Conservation (phyloP, 2,329 filamentous ascomycete species). For the Cercospora berteroae region DNA sequence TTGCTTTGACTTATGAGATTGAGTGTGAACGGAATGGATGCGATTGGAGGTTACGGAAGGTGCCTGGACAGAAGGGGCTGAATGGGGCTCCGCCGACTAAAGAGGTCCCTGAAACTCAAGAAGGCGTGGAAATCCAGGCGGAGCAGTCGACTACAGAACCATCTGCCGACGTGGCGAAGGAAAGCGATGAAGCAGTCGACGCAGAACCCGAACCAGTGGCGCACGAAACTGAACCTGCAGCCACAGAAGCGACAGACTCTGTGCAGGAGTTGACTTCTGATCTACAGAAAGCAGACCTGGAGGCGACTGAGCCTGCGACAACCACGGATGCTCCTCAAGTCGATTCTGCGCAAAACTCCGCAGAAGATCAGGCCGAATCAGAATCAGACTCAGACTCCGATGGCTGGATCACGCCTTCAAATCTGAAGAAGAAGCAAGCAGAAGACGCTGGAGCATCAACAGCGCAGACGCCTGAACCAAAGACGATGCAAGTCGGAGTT, state of each 20-base stretch:
- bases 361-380: slow-evolving; percentile 40
- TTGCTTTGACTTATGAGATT: slow-evolving; percentile 91
- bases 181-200: background rate
- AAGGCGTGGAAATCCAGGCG: slow-evolving; percentile 1
- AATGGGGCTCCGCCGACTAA: slow-evolving; percentile 65
- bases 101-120: background rate
- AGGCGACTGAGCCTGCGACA: slow-evolving; percentile 22
- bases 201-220: background rate
- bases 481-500: slow-evolving; percentile 79
- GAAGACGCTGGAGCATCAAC: slow-evolving; percentile 56
- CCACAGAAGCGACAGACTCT: background rate
- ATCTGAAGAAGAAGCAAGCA: slow-evolving; percentile 79
- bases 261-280: slow-evolving; percentile 17
- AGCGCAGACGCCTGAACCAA: slow-evolving; percentile 51
- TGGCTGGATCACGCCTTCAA: slow-evolving; percentile 92
- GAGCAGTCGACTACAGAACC: slow-evolving; percentile 1
- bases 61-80: slow-evolving; percentile 73
- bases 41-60: slow-evolving; percentile 76
- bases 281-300: slow-evolving; percentile 15
- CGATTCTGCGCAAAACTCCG: slow-evolving; percentile 29
- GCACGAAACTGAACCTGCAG: background rate
- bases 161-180: background rate
- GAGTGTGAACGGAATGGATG: slow-evolving; percentile 89
- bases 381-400: slow-evolving; percentile 59
- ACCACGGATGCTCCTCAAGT: slow-evolving; percentile 28